phyloP scores from a whole-genome alignment of 371 early-diverging fungal species.

The Mortierella sp. region DNA sequence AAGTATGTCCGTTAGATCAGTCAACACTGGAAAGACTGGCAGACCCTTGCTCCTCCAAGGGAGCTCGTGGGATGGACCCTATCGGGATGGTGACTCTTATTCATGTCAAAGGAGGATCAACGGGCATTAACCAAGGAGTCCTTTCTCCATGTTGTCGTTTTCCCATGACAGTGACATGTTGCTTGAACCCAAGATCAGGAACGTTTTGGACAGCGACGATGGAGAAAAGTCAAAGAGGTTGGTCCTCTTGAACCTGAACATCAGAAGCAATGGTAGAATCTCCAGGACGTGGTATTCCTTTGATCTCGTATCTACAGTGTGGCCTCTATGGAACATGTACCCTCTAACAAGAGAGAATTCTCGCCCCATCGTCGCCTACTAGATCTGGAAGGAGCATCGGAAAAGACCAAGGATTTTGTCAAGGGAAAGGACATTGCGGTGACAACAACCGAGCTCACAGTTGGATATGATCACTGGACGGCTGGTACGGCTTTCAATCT shows the following conservation, averaged over 20 bases:
- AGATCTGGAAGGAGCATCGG: constrained; percentile 60
- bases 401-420: constrained; percentile 58
- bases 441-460: constrained; percentile 61
- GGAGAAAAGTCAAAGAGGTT: constrained; percentile 66
- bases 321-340: no score
- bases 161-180: constrained; percentile 65
- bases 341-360: no score
- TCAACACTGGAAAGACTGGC: not conserved
- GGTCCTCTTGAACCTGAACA: constrained; percentile 66
- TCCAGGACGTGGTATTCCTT: no score
- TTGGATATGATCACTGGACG: constrained; percentile 84
- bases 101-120: no score
- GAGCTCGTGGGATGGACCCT: no score
- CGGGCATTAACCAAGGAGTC: no score
- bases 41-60: no score
- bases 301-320: no score
- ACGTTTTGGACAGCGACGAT: constrained; percentile 70
- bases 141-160: not conserved
- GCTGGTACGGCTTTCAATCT: constrained; percentile 59
- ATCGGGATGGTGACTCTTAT: no score
- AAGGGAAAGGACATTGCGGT: constrained; percentile 62
- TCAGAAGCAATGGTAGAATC: constrained; percentile 52
- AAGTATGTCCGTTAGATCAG: constrained; percentile 49
- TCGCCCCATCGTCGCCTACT: not conserved
- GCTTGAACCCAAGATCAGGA: constrained; percentile 76